Evolutionary conservation across 2,329 filamentous ascomycete species (phyloP), one percentile per base, ranked within the genome.

Genomic region (Immersiporthe knoxdaviesiana): DNA sequence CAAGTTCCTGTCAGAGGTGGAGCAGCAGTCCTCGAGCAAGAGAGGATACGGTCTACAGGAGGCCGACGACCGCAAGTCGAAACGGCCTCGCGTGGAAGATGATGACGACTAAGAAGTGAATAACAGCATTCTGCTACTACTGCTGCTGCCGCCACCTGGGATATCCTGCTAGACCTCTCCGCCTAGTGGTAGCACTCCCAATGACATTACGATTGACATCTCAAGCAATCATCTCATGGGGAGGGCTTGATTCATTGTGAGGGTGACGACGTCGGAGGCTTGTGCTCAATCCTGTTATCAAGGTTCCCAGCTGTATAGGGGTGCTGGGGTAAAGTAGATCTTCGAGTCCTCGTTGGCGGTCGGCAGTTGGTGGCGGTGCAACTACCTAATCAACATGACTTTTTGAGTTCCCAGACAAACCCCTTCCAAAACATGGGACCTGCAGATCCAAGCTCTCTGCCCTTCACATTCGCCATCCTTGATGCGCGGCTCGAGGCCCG

Each of bases 1-100:
- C 77, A 92, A 92, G 76, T 97, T 99, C 83, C 89, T 99, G 78
- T 91, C 89, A 47, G 94, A 97, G 79, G 94, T 85, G 75, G 89
- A 89, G 78, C 85, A 89, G 78, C 85, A 82, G 68, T 79, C 83
- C 12, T 82, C 86, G 2, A 68, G 67, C 2, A 93, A 92, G 81
- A 90, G 94, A 77, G 88, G 91, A 47, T 94, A 92, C 77, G 93
- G 92, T 0, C 81, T 96, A 70, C 90, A 93, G 73, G 90, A 92
- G 39, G 85, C 85, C 8, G 88, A 87, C 68, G 85, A 80, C 56
- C 79, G 85, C 73, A 80, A 84, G 77, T 83, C 86, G 63, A 97
- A 97, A 84, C 88, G 92, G 75, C 91, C 91, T 30, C 88, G 91
- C 74, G 88, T 95, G 32, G 92, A 95, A 35, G 91, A 93, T 70